These are phyloP conservation scores for Paramecium bursaria DNA, from an alignment of 73 alveolate genomes.

Conservation along the genomic window DNA sequence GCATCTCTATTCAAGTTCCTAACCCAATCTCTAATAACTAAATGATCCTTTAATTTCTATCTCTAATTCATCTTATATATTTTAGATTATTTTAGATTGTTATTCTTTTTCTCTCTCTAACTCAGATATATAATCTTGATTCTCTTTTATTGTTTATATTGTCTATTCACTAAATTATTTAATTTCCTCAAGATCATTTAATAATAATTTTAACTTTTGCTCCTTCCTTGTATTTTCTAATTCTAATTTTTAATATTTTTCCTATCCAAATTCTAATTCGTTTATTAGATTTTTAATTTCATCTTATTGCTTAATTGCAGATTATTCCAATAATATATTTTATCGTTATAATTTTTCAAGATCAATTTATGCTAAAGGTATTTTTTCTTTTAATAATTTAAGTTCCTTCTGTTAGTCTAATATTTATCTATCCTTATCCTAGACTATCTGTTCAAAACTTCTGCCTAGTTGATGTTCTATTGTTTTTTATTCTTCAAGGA, in stretches of 20 bases:
- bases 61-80: constrained; percentile 15
- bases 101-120: constrained; percentile 22
- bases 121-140: constrained; percentile 14
- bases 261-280: neutral
- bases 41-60: constrained; percentile 50
- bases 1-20: constrained; percentile 28
- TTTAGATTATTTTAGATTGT: neutral
- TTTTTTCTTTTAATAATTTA: constrained; percentile 11
- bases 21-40: constrained; percentile 45
- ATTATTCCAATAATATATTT: neutral
- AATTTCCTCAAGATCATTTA: constrained; percentile 15
- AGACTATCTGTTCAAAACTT: neutral
- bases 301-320: neutral
- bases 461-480: neutral
- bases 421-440: constrained; percentile 14
- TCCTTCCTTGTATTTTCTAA: constrained; percentile 12
- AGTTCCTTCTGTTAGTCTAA: neutral
- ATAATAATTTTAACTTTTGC: neutral
- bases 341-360: constrained; percentile 10
- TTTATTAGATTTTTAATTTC: neutral
- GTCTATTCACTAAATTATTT: constrained; percentile 26
- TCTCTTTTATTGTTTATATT: constrained; percentile 3
- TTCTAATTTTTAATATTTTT: neutral
- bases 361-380: neutral
- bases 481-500: neutral